Conservation (phyloP, 2,329 filamentous ascomycete species). For the Paecilomyces fulvus region DNA sequence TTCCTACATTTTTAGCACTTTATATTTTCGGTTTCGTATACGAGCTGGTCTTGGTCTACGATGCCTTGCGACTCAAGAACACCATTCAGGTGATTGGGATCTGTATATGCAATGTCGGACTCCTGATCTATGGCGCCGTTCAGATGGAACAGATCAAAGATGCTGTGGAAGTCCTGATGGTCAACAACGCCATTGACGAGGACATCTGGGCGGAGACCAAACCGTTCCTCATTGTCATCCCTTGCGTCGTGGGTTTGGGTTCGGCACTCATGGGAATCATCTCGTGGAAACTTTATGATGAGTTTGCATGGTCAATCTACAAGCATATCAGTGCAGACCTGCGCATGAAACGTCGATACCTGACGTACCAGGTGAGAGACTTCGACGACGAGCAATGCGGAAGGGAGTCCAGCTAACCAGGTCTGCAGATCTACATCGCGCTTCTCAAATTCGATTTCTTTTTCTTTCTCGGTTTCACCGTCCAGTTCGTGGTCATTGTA, state of each 20-base stretch:
- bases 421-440: slow-evolving; percentile 82
- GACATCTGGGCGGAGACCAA: slow-evolving; percentile 61
- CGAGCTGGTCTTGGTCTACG: slow-evolving; percentile 80
- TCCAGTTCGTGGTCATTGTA: slow-evolving; percentile 94
- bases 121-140: slow-evolving; percentile 86
- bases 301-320: slow-evolving; percentile 98
- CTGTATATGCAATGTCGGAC: slow-evolving; percentile 82
- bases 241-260: slow-evolving; percentile 68
- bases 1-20: slow-evolving; percentile 89
- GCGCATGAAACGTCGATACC: slow-evolving; percentile 90
- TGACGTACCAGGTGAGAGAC: slow-evolving; percentile 81
- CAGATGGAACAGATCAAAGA: slow-evolving; percentile 84
- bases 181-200: slow-evolving; percentile 35
- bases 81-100: slow-evolving; percentile 97
- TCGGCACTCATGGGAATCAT: slow-evolving; percentile 66
- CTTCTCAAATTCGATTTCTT: slow-evolving; percentile 99
- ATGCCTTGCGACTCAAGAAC: slow-evolving; percentile 89
- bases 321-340: slow-evolving; percentile 98
- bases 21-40: slow-evolving; percentile 98
- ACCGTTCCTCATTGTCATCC: slow-evolving; percentile 76
- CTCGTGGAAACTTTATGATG: slow-evolving; percentile 93
- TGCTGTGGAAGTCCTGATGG: slow-evolving; percentile 53
- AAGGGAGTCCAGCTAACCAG: slow-evolving; percentile 11
- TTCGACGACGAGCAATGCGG: slow-evolving; percentile 27
- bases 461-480: slow-evolving; percentile 98